Evolutionary conservation across 108 stramenopile genomes (phyloP).

Genomic region (Fistulifera pelliculosa): DNA sequence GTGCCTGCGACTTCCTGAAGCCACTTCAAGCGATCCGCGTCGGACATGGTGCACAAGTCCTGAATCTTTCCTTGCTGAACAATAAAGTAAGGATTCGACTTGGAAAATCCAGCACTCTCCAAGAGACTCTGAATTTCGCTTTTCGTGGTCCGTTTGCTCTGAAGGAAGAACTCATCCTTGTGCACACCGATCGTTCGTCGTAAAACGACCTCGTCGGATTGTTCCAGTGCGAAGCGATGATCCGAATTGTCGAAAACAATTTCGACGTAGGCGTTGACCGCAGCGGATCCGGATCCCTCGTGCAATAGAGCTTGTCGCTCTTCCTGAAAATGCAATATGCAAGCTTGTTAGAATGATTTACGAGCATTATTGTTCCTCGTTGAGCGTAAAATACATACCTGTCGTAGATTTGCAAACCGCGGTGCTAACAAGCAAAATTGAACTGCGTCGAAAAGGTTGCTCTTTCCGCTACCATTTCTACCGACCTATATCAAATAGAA

Average conservation of each 20-base stretch:
- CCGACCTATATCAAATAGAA: slow-evolving; percentile 59
- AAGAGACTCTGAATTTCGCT: slow-evolving; percentile 87
- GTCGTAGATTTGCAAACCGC: slow-evolving; percentile 79
- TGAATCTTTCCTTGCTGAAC: slow-evolving; percentile 99
- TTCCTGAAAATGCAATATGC: slow-evolving; percentile 45
- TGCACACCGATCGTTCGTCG: slow-evolving; percentile 95
- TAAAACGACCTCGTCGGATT: slow-evolving; percentile 91
- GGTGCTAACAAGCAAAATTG: slow-evolving; percentile 92
- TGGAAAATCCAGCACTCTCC: slow-evolving; percentile 97
- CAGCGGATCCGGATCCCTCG: slow-evolving; percentile 83
- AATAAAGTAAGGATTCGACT: slow-evolving; percentile 99
- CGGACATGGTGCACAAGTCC: slow-evolving; percentile 91
- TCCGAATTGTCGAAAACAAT: slow-evolving; percentile 98
- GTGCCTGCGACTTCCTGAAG: slow-evolving; percentile 96
- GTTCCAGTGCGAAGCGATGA: slow-evolving; percentile 82
- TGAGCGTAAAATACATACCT: slow-evolving; percentile 36
- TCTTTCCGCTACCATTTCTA: slow-evolving; percentile 94
- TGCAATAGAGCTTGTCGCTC: slow-evolving; percentile 86
- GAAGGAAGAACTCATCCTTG: slow-evolving; percentile 99
- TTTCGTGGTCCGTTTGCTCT: slow-evolving; percentile 88
- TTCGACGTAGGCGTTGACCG: slow-evolving; percentile 95
- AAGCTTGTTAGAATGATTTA: neutral
- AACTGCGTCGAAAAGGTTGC: slow-evolving; percentile 96
- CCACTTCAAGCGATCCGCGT: slow-evolving; percentile 83
- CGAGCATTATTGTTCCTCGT: neutral